Conservation (phyloP, 2,329 filamentous ascomycete genomes). For the Aspergillus brasiliensis region DNA sequence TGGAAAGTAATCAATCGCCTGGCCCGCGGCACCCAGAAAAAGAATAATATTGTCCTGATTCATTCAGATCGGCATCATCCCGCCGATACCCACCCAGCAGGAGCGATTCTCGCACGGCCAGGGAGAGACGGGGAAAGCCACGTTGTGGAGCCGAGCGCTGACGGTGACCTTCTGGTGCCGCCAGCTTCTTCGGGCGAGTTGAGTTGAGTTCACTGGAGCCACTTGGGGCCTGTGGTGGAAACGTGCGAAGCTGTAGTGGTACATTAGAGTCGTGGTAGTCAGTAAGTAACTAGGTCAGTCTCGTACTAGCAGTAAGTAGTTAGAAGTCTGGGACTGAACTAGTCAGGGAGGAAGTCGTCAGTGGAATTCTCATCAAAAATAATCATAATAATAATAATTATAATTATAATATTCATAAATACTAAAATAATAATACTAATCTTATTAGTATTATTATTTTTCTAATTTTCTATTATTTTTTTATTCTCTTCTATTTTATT, state of each 20-base stretch:
- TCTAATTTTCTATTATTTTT: not conserved
- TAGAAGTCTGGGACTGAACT: constrained; percentile 7
- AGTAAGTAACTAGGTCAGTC: too few species aligned
- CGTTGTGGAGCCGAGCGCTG: constrained; percentile 36
- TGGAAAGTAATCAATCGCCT: not conserved
- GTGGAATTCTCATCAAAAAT: constrained; percentile 2
- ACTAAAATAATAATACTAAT: constrained; percentile 7
- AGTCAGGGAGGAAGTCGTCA: constrained; percentile 4
- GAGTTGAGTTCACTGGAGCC: constrained; percentile 20
- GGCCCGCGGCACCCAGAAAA: not conserved
- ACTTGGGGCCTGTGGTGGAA: constrained; percentile 18
- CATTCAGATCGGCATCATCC: constrained; percentile 34
- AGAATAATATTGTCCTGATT: constrained; percentile 12
- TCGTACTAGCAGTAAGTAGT: not conserved
- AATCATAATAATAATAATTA: not conserved
- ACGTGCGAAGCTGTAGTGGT: constrained; percentile 20
- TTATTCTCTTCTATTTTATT: not conserved
- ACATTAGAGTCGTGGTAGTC: constrained; percentile 1
- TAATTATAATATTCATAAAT: too few species aligned
- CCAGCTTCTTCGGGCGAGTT: constrained; percentile 29
- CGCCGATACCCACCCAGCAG: constrained; percentile 28
- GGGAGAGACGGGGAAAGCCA: constrained; percentile 32
- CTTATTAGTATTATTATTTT: constrained; percentile 8
- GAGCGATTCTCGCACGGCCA: constrained; percentile 23
- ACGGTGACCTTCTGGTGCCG: constrained; percentile 38